Base-by-base conservation (phyloP, 1,284 basidiomycete species). In the Nidula niveotomentosa region DNA sequence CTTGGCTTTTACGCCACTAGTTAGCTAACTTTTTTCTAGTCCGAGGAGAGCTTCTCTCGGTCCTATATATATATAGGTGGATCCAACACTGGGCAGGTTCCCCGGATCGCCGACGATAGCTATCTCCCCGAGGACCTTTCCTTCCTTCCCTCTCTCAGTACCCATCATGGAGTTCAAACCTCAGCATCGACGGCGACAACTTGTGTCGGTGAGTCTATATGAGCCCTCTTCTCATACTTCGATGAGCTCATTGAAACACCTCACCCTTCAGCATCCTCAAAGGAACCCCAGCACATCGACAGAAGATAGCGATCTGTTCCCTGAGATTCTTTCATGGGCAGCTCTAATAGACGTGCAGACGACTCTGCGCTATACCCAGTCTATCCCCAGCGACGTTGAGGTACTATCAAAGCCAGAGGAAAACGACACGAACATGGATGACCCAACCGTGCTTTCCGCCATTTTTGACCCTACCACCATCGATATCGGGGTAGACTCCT, bases 401-500 rank as follows among this genome's bases (percentile, higher is more conserved):
- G 12, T 23, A 6, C 18, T 49, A 8, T 56, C 60, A 37, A 59
- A 58, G 51, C 44, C 51, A 33, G 56, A 53, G 13, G 53, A 55
- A 6, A 51, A 39, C 37, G 56, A 58, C 10, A 62, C 56, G 13
- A 48, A 55, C 17, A 48, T 56, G n/a, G 57, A 59, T 46, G 23
- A 35, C 36, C 36, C 57, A 37, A 37, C 56, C 1, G 55, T 49
- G 1, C 58, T 64, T 12, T 51, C 60, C 12, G 52, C 56, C 6
- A 56, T 71, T 43, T 59, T 75, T 44, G 73, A 76, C 53, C 67
- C 63, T 17, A 74, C 72, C 10, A 69, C 70, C 0, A 61, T 73
- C 33, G 64, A 69, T 13, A 58, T 70, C 51, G 70, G 65, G n/a
- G 74, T 75, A 52, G 69, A 76, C 60, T 46, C 61, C 36, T 66